Percentiles rank a stretch among this genome's conserved stretches.
Conservation (phyloP, 345 rosid species). For the Syzygium aromaticum region DNA sequence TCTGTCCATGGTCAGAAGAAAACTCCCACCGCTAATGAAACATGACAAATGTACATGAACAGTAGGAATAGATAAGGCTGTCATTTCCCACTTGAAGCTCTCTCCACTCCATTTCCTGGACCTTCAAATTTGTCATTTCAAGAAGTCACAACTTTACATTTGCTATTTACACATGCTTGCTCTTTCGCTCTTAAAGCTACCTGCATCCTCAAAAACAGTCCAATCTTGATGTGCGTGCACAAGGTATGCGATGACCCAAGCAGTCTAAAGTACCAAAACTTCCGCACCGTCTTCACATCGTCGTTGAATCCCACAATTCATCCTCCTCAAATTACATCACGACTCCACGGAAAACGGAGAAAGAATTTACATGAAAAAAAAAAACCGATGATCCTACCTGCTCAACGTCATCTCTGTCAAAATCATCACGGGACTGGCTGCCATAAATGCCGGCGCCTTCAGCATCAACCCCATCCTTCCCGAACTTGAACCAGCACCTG, state of each 20-base stretch:
- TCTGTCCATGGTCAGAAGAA: background rate
- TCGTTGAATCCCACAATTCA: background rate
- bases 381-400: conserved; percentile 35
- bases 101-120: background rate
- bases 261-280: background rate
- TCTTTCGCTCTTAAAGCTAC: background rate
- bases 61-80: background rate
- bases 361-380: background rate
- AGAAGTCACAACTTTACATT: background rate
- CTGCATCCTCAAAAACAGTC: background rate
- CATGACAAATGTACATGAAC: background rate
- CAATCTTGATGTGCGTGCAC: background rate
- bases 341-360: background rate
- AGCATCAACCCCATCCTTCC: conserved; percentile 88
- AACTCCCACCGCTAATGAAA: background rate
- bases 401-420: conserved; percentile 95
- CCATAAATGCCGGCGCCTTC: conserved; percentile 96
- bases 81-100: background rate
- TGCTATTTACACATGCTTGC: background rate
- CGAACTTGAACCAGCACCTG: conserved; percentile 82
- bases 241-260: background rate
- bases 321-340: background rate
- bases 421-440: conserved; percentile 81
- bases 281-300: background rate
- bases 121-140: no score